Evolutionary conservation across 805 yeast species (phyloP), one percentile per base, ranked within the genome.

Genomic region (Candida incommunis): DNA sequence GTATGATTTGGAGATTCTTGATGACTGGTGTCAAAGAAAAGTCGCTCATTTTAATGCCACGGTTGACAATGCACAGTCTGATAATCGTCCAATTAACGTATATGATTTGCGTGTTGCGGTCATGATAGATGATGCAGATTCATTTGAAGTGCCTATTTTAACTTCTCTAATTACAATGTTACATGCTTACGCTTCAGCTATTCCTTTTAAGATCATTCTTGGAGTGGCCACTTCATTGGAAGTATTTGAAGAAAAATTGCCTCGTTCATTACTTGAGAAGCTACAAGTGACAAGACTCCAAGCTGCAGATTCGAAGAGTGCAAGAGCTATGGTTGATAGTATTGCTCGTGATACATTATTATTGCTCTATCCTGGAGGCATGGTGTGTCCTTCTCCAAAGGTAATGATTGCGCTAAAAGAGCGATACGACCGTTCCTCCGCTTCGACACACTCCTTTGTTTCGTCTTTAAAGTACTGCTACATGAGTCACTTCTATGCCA

Each of bases 81-180:
- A 25, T 3, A 23, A 45, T n/a, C 5, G 21, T 3, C 7, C 11
- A n/a, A 31, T 31, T 22, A 20, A 41, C 9, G 13, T 50, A 7
- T 23, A 15, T 11, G 50, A 47, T 27, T 15, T 48, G 13, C 45
- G 60, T 31, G 44, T 65, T 21, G 60, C 62, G 7, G 41, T 61
- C 2, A 45, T 60, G 13, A 45, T 66, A 2, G 67, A 66, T 22
- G 69, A 66, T 47, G 60, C 67, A 3, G 69, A 65, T 24, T 56
- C 66, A 7, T 67, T 65, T 49, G 61, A 59, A 3, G 44, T 49
- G 2, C 43, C 47, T 2, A 48, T 65, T 2, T 43, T 66, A 3
- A 40, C 61, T 1, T 57, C 53, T 2, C 48, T 64, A 22, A 49
- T 65, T 15, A 45, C 47, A 11, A 54, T 63, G 51, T 51, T 65